Evolutionary conservation across 73 alveolate genomes (phyloP).

Genomic region (Paramecium octaurelia): DNA sequence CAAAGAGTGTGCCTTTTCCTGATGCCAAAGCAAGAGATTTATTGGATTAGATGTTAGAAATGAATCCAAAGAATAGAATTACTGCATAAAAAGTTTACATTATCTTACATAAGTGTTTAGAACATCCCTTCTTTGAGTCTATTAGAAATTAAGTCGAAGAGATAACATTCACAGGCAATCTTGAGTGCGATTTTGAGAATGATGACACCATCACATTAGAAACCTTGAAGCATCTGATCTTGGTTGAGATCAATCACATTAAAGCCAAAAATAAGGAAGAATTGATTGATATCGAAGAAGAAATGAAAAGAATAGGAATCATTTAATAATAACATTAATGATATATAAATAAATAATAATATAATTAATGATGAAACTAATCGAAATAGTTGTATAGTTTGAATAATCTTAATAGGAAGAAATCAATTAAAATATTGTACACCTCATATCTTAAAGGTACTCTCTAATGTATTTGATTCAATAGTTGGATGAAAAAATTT

Average conservation of each 20-base stretch:
- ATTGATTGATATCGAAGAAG: background rate
- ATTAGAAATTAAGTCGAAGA: conserved; percentile 46
- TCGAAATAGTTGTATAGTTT: background rate
- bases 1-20: conserved; percentile 27
- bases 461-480: background rate
- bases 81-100: conserved; percentile 55
- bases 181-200: conserved; percentile 50
- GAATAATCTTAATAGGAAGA: background rate
- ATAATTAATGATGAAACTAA: background rate
- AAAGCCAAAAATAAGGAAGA: conserved; percentile 23
- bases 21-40: conserved; percentile 38
- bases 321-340: background rate
- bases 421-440: background rate
- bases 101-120: conserved; percentile 36
- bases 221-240: background rate
- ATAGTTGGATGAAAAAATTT: background rate
- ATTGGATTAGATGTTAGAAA: conserved; percentile 51
- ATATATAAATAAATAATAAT: background rate
- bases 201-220: conserved; percentile 38
- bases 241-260: conserved; percentile 10
- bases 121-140: conserved; percentile 44
- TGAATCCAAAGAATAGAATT: conserved; percentile 52
- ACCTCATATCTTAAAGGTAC: background rate
- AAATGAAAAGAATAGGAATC: background rate
- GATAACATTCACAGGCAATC: background rate